Evolutionary conservation across 768 basidiomycete species (phyloP), one percentile per base, ranked within the genome.

Genomic region (Psilocybe cyanescens): DNA sequence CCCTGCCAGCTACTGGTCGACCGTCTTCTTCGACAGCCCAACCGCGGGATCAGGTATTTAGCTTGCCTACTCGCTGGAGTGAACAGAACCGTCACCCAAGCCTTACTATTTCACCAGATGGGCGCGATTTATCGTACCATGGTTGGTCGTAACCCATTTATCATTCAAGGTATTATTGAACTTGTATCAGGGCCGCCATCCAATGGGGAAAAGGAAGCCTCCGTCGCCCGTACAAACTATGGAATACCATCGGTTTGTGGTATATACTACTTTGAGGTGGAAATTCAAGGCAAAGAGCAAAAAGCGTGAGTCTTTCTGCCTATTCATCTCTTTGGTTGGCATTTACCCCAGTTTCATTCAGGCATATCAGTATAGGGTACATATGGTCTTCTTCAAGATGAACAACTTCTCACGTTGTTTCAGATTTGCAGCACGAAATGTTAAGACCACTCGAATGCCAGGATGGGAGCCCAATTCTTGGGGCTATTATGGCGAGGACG

Each of bases 401-500:
- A 37, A 39, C 17, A 14, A n/a, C 14, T 68, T 49, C 17, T 12
- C 44, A 71, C 41, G 8, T 59, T 9, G 59, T 7, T 49, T 19
- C 59, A 94, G 92, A 19, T 90, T 96, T 72, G 83, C 89, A 50
- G 83, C 84, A 8, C 81, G 79, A 12, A 83, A 84, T 47, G 87
- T 90, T 55, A 86, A 85, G 68, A 75, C 90, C 55, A 83, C 85
- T 31, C 88, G 92, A 55, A 83, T 95, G 33, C 94, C 95, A 37
- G 94, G 94, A 19, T 92, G 90, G 90, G 92, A 95, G 71, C 77
- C 81, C 59, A 84, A 86, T 63, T 95, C 92, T 4, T 96, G 94
- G 92, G 94, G 94, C 55, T 97, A 94, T 72, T 91, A 95, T 67
- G 94, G 91, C n/a, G 93, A 95, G 66, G 94, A 92, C 68, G 94